Percentiles rank a stretch among this genome's conserved stretches.
These are phyloP conservation scores for Ballota nigra DNA, from an alignment of 257 asterid species.

Conservation along the genomic window DNA sequence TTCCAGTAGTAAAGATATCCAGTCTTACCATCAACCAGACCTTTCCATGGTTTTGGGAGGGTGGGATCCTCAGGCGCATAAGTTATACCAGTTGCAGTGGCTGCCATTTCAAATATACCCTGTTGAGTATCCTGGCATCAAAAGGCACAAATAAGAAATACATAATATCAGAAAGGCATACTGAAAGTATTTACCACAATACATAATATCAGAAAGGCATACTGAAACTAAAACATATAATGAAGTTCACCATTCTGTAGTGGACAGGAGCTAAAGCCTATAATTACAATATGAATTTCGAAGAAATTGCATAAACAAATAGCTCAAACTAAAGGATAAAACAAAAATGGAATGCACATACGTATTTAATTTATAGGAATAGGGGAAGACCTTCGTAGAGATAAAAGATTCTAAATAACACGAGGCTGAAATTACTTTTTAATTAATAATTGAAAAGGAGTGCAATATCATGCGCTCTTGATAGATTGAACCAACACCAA, in stretches of 20 bases:
- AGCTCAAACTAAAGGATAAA: not conserved
- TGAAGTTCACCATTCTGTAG: not conserved
- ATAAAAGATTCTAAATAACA: not conserved
- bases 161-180: not conserved
- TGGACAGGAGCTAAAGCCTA: not conserved
- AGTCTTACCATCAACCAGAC: slow-evolving; percentile 81
- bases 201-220: not conserved
- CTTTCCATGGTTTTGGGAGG: slow-evolving; percentile 97
- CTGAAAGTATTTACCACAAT: not conserved
- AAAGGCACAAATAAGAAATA: not conserved
- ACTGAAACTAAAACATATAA: not conserved
- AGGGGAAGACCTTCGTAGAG: not conserved
- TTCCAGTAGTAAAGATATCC: slow-evolving; percentile 94
- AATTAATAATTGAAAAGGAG: not conserved
- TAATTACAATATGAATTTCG: not conserved
- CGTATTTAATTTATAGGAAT: not conserved
- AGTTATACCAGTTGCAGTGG: slow-evolving; percentile 53
- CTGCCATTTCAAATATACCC: slow-evolving; percentile 51
- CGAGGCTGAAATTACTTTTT: not conserved
- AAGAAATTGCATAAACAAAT: not conserved
- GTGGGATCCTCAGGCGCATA: slow-evolving; percentile 97
- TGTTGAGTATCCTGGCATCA: slow-evolving; percentile 24
- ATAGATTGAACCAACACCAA: not conserved
- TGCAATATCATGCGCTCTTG: not conserved
- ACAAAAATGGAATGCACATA: not conserved